These are phyloP conservation scores for Perkinsela sp. DNA, from an alignment of 208 protist genomes.

Conservation along the genomic window DNA sequence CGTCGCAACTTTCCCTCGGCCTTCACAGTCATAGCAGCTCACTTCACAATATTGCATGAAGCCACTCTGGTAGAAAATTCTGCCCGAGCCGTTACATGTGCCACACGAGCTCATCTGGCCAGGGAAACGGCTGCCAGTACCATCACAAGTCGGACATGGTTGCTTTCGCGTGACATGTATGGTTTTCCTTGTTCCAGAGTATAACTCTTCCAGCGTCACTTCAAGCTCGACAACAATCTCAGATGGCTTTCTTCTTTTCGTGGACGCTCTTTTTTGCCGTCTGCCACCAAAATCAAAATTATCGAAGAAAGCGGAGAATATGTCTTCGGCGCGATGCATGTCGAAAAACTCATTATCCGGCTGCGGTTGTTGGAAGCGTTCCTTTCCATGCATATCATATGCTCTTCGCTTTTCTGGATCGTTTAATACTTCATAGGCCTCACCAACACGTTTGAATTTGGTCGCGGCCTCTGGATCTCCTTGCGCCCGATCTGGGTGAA, in stretches of 20 bases:
- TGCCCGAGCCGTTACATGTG: slow-evolving; percentile 63
- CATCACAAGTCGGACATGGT: slow-evolving; percentile 27
- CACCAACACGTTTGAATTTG: slow-evolving; percentile 67
- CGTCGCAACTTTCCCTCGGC: slow-evolving; percentile 31
- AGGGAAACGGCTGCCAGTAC: slow-evolving; percentile 16
- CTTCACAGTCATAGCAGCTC: slow-evolving; percentile 59
- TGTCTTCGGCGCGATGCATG: slow-evolving; percentile 30
- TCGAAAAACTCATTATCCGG: slow-evolving; percentile 2
- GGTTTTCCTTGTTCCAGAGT: slow-evolving; percentile 70
- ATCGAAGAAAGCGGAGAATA: slow-evolving; percentile 60
- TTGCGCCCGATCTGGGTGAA: slow-evolving; percentile 64
- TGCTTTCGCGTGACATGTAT: slow-evolving; percentile 44
- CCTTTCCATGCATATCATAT: slow-evolving; percentile 87
- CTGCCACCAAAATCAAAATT: slow-evolving; percentile 15
- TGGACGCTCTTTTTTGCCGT: slow-evolving; percentile 20
- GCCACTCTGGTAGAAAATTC: slow-evolving; percentile 56
- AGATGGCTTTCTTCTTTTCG: slow-evolving; percentile 70
- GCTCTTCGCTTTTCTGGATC: slow-evolving; percentile 74
- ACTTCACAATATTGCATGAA: slow-evolving; percentile 67
- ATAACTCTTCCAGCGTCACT: slow-evolving; percentile 82
- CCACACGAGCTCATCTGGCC: slow-evolving; percentile 25
- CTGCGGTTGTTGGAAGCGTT: slow-evolving; percentile 65
- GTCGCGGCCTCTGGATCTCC: slow-evolving; percentile 34
- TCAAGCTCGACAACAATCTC: slow-evolving; percentile 65
- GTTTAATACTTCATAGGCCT: slow-evolving; percentile 84